Evolutionary conservation across 2,329 filamentous ascomycete genomes (phyloP), one percentile per base, ranked within the genome.

Genomic region (Aspergillus latus): DNA sequence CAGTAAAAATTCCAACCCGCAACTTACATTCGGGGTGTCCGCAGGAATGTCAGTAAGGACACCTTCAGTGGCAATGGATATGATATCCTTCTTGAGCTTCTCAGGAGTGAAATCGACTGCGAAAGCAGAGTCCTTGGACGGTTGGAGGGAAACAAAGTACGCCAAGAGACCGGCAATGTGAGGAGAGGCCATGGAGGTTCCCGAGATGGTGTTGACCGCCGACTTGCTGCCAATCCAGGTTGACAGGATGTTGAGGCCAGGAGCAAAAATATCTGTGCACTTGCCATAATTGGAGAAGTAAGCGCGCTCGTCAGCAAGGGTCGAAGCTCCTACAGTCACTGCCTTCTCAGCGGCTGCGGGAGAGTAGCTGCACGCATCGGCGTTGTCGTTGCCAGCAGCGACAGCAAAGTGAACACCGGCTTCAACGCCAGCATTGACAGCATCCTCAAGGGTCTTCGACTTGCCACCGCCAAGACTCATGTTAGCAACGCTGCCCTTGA

Each of bases 231-330:
- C 94, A 69, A 96, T 96, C 94, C 94, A 99, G 75, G 94, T 97
- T 64, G 94, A 99, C 69, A 90, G 85, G 70, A 99, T 96, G 87
- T 92, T 96, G 70, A 97, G 84, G 72, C 94, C 94, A 59, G 94
- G 94, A 62, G 92, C 94, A 71, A 99, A 99, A 83, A 99, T 96
- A 79, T 99, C 94, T 75, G 93, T 96, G 85, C 94, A 99, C 84
- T 93, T 94, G 77, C 94, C 94, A 78, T 88, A 97, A 89, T 99
- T 99, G 86, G 95, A 99, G 87, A 99, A 99, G 86, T 97, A 99
- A 64, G 94, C 94, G 79, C 94, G 93, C 83, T 91, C 90, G 74
- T 99, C 94, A 70, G 88, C 86, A 59, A 99, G 85, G 66, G 90
- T 94, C 45, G 92, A 96, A 65, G 94, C 94, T 78, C 93, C 95